These are phyloP conservation scores for Hypoxylon sp. DNA, from an alignment of 2,329 filamentous ascomycete genomes.

Conservation along the genomic window DNA sequence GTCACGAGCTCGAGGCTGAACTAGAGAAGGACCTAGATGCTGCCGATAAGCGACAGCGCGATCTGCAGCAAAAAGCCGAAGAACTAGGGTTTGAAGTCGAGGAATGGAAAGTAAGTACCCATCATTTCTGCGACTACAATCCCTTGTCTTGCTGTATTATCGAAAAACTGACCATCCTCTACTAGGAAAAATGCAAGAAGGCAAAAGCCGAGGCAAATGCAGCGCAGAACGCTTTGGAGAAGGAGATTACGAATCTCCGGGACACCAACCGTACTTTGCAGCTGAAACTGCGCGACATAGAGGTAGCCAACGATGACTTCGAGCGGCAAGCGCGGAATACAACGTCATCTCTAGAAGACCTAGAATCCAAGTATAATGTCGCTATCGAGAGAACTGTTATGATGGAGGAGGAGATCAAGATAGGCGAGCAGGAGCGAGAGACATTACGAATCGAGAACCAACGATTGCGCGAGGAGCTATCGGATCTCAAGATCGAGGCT, in stretches of 20 bases:
- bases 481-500: constrained; percentile 93
- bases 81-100: constrained; percentile 89
- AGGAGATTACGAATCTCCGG: constrained; percentile 93
- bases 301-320: constrained; percentile 98
- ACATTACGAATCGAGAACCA: constrained; percentile 90
- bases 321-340: constrained; percentile 97
- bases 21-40: constrained; percentile 96
- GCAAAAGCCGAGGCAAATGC: constrained; percentile 88
- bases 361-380: constrained; percentile 97
- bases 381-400: constrained; percentile 92
- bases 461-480: constrained; percentile 88
- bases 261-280: constrained; percentile 87
- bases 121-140: not conserved
- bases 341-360: constrained; percentile 93
- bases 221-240: constrained; percentile 89
- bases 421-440: constrained; percentile 93
- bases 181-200: constrained; percentile 93
- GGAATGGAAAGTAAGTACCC: constrained; percentile 89
- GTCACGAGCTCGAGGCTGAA: constrained; percentile 93
- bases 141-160: not conserved
- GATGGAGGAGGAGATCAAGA: constrained; percentile 94
- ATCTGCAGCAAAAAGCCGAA: constrained; percentile 89
- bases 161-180: constrained; percentile 40
- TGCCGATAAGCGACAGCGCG: constrained; percentile 91
- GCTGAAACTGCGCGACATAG: constrained; percentile 89